A percentile compares a stretch with the other conserved stretches of the same genome.
phyloP scores from a whole-genome alignment of 306 rosid genomes.

The Cyamopsis tetragonoloba region DNA sequence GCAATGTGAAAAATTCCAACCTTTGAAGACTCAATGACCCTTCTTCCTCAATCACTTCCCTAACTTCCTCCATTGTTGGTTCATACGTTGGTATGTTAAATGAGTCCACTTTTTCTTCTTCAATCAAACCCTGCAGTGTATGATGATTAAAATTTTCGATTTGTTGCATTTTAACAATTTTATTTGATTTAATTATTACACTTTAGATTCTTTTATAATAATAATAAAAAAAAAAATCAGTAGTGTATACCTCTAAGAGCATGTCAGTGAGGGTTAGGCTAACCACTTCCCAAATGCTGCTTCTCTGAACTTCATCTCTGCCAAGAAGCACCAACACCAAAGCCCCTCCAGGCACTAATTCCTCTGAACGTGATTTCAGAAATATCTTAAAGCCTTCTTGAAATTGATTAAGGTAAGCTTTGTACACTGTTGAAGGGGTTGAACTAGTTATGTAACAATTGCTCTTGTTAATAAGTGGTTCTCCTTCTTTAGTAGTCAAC shows the following conservation, averaged over 20 bases:
- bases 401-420: conserved; percentile 39
- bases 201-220: too few species aligned
- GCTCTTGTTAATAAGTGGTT: neutral
- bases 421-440: conserved; percentile 29
- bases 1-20: neutral
- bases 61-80: conserved; percentile 1
- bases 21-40: conserved; percentile 1
- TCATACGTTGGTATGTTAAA: conserved; percentile 12
- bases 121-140: conserved; percentile 1
- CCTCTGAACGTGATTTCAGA: conserved; percentile 36
- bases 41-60: conserved; percentile 1
- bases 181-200: too few species aligned
- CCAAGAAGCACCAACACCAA: conserved; percentile 40
- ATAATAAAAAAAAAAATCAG: neutral
- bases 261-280: conserved; percentile 27
- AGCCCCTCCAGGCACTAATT: conserved; percentile 36
- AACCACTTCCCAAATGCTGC: neutral
- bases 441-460: conserved; percentile 4
- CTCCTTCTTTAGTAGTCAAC: neutral
- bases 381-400: conserved; percentile 34
- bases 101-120: conserved; percentile 13
- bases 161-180: too few species aligned
- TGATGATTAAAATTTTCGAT: too few species aligned
- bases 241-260: conserved; percentile 36
- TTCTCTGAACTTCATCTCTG: neutral